Base-by-base conservation (phyloP, 352 stramenopile genomes). In the Phytophthora colocasiae region DNA sequence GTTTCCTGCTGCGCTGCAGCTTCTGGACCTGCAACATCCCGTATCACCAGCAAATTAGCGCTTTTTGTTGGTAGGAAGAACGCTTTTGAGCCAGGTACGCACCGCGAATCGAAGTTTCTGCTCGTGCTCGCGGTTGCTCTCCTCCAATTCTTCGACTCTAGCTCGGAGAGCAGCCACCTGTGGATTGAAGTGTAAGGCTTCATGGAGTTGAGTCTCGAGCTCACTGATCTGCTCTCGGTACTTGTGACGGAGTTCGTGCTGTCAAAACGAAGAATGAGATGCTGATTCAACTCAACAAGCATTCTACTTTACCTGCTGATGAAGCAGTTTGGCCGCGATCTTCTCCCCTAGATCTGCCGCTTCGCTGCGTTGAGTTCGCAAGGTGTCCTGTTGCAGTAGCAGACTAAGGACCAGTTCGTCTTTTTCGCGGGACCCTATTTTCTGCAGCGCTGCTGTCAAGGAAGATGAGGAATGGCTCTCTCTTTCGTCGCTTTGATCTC, bases 41-140 rank as follows among this genome's bases (percentile, higher is more conserved):
- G 4, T 49, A 14, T 52, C 1, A 41, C n/a, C 36, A 1, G 34
- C 22, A 14, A 39, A 54, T 57, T 32, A 58, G 19, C 34, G 17
- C 2, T 27, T 10, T 48, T 9, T 3, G 17, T 22, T 43, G 17
- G 5, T 36, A 31, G 24, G 19, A 3, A 15, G 31, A 3, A 2
- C 8, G 59, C 41, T 15, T 59, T 76, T 32, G 43, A 44, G 11
- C n/a, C 27, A 53, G 38, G 19, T 50, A 59, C 60, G 53, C 22
- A 69, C 85, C 27, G 84, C 85, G 51, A 91, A 90, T 32, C 75
- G 78, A 15, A 93, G 70, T 46, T 92, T 88, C 43, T 88, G 71
- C 34, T 91, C 83, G 47, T 78, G 66, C 19, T 87, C 69, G 11
- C 67, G 74, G 17, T 76, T 79, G 15, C 59, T 73, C 7, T 73